These are phyloP conservation scores for Nitzschia inconspicua DNA, from an alignment of 108 stramenopile species.

Conservation along the genomic window DNA sequence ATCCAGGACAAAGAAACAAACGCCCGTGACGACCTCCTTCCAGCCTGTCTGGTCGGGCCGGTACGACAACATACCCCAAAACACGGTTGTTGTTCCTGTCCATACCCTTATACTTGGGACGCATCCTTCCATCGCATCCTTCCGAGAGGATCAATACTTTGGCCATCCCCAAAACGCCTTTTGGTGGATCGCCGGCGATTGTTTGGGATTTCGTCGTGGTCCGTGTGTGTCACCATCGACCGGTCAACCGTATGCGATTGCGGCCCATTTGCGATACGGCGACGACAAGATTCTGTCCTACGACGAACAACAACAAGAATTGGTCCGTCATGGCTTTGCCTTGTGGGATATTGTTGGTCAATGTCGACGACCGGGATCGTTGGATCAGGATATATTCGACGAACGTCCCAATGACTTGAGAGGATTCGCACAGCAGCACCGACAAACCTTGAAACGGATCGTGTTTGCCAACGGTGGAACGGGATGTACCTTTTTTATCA, in stretches of 20 bases:
- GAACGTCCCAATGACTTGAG: conserved; percentile 65
- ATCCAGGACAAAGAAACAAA: too few species aligned
- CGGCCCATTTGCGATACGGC: conserved; percentile 46
- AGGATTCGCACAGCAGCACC: conserved; percentile 50
- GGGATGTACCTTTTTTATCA: conserved; percentile 44
- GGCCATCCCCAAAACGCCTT: conserved; percentile 66
- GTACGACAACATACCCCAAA: too few species aligned
- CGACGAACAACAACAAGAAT: conserved; percentile 44
- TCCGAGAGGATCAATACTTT: conserved; percentile 54
- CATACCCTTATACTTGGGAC: conserved; percentile 83
- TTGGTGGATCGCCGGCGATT: conserved; percentile 85
- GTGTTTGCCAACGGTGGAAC: conserved; percentile 76
- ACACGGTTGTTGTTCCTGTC: conserved; percentile 10
- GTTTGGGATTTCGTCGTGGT: conserved; percentile 66
- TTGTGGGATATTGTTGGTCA: conserved; percentile 76
- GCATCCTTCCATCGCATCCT: conserved; percentile 58
- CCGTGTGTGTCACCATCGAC: conserved; percentile 33
- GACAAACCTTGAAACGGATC: conserved; percentile 47
- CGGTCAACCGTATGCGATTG: conserved; percentile 56
- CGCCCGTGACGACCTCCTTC: too few species aligned
- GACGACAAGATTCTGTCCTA: conserved; percentile 55
- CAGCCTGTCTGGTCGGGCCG: too few species aligned
- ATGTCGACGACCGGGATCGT: conserved; percentile 51
- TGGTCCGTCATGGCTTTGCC: conserved; percentile 66
- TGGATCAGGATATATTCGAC: conserved; percentile 60